Conservation (phyloP, 139 green algal genomes). For the Haematococcus lacustris region DNA sequence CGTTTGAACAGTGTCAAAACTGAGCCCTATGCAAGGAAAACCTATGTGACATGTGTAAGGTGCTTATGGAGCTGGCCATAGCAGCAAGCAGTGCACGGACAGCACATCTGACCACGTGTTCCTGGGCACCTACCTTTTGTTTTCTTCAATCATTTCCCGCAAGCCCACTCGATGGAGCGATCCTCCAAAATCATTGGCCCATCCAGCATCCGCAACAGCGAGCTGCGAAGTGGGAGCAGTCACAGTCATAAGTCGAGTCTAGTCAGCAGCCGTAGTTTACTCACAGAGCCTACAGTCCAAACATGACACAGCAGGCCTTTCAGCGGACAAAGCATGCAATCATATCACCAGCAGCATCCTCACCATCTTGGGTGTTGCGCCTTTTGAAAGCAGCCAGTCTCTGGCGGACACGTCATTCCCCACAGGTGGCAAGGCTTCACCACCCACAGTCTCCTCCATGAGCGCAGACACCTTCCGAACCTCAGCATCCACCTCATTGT, state of each 20-base stretch:
- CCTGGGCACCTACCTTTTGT: too few species aligned
- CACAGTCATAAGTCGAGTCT: too few species aligned
- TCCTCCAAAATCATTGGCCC: conserved; percentile 80
- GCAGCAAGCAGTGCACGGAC: too few species aligned
- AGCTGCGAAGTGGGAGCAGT: too few species aligned
- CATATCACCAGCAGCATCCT: background rate
- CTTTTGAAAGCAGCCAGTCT: conserved; percentile 48
- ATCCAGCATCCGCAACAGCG: conserved; percentile 61
- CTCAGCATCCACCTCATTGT: conserved; percentile 40
- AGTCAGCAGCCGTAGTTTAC: too few species aligned
- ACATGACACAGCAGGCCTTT: background rate
- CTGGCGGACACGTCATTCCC: conserved; percentile 44
- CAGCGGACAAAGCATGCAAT: background rate
- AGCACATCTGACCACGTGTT: too few species aligned
- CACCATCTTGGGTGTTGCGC: conserved; percentile 22
- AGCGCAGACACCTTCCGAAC: conserved; percentile 39
- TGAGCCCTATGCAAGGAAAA: too few species aligned
- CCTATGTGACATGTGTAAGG: too few species aligned
- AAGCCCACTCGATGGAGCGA: conserved; percentile 61
- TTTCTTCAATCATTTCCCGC: conserved; percentile 70
- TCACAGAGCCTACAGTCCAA: too few species aligned
- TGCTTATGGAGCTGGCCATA: too few species aligned
- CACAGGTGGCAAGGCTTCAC: conserved; percentile 26
- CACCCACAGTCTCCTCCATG: too few species aligned
- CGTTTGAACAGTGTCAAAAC: too few species aligned